These are phyloP conservation scores for Gomphus sp. DNA, from an alignment of 1,284 basidiomycete species.

Conservation along the genomic window DNA sequence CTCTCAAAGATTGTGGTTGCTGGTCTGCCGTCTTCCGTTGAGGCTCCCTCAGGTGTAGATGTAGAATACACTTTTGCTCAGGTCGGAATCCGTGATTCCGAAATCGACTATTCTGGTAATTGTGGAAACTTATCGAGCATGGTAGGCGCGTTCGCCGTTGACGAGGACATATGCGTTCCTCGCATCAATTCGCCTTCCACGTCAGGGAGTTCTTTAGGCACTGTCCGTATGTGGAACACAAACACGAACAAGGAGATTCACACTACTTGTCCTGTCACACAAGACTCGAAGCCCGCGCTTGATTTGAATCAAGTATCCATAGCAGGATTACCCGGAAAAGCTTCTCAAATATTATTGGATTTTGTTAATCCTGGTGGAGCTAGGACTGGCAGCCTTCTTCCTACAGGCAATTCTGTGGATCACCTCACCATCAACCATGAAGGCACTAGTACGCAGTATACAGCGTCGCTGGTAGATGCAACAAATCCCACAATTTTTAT, in stretches of 20 bases:
- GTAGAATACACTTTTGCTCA: slow-evolving; percentile 60
- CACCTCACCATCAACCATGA: slow-evolving; percentile 25
- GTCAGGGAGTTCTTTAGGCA: slow-evolving; percentile 10
- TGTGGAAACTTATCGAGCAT: slow-evolving; percentile 63
- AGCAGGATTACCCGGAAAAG: slow-evolving; percentile 58
- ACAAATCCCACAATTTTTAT: background rate
- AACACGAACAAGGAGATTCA: slow-evolving; percentile 61
- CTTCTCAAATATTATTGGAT: slow-evolving; percentile 56
- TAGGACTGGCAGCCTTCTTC: slow-evolving; percentile 60
- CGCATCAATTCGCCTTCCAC: slow-evolving; percentile 8
- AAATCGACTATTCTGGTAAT: slow-evolving; percentile 57
- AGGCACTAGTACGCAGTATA: slow-evolving; percentile 3
- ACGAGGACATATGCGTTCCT: slow-evolving; percentile 43
- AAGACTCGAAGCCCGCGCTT: slow-evolving; percentile 30
- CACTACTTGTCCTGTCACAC: slow-evolving; percentile 49
- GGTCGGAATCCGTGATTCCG: slow-evolving; percentile 45
- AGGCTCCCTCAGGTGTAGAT: slow-evolving; percentile 33
- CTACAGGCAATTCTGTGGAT: slow-evolving; percentile 45
- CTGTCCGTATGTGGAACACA: slow-evolving; percentile 50
- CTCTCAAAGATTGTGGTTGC: slow-evolving; percentile 77
- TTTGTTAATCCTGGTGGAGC: slow-evolving; percentile 61
- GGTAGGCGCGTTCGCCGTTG: slow-evolving; percentile 58
- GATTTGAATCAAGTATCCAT: slow-evolving; percentile 41
- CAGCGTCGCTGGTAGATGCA: slow-evolving; percentile 56
- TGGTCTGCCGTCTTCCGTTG: slow-evolving; percentile 32